phyloP scores from a whole-genome alignment of 768 basidiomycete genomes.

The Boletus sp. region DNA sequence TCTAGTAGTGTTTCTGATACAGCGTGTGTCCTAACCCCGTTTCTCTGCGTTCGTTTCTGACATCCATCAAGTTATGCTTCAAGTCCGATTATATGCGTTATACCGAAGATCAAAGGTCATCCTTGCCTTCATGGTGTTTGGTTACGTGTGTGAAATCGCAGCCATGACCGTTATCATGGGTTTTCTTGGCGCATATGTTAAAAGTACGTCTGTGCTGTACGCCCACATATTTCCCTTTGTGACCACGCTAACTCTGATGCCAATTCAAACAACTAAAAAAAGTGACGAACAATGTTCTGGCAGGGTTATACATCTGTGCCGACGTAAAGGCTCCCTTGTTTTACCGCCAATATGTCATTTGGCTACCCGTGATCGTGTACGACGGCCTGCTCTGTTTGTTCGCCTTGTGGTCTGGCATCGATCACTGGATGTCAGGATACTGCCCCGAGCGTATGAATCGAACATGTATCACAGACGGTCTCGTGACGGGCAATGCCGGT shows the following conservation, averaged over 20 bases:
- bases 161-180: constrained; percentile 4
- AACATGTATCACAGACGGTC: not conserved
- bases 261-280: not conserved
- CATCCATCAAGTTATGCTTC: constrained; percentile 10
- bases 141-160: constrained; percentile 11
- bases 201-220: not conserved
- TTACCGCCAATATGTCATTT: constrained; percentile 5
- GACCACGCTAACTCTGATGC: not conserved
- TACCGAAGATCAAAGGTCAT: constrained; percentile 7
- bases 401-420: constrained; percentile 2
- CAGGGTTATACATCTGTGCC: constrained; percentile 3
- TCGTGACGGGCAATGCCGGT: not conserved
- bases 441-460: not conserved
- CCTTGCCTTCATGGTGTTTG: constrained; percentile 5
- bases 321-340: not conserved
- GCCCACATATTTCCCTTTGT: not conserved
- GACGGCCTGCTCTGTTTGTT: constrained; percentile 11
- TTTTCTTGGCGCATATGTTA: constrained; percentile 2
- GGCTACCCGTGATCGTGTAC: constrained; percentile 10
- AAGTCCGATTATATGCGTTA: constrained; percentile 13
- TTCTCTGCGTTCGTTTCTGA: not conserved
- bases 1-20: constrained; percentile 2
- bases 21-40: constrained; percentile 1
- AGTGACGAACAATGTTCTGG: not conserved
- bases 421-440: not conserved